Evolutionary conservation across 1,284 basidiomycete species (phyloP), one percentile per base, ranked within the genome.

Genomic region (Malassezia furfur): DNA sequence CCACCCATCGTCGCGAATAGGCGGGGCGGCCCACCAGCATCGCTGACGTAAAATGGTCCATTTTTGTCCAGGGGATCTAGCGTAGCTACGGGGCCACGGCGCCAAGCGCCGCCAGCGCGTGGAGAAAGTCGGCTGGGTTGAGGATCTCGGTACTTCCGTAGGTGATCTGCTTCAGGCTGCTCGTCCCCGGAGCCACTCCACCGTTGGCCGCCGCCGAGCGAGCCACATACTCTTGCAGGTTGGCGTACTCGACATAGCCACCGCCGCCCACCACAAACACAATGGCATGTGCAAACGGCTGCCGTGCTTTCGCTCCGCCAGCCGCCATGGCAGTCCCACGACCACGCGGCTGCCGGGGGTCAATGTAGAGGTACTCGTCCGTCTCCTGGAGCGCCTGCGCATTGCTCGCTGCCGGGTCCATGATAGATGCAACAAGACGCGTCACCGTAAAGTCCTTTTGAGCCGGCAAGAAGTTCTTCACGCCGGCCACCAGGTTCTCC

Each of bases 231-330:
- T 74, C 69, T 39, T 66, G 65, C 63, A 99, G 77, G 75, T 98
- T 98, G 7, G 90, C 88, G 68, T 93, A 96, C 77, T 99, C 94
- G 50, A 98, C 90, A 70, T 98, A 94, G 19, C 90, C 86, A 1
- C 91, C 94, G 4, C 94, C 94, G 5, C 94, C 94, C 0, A 98
- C 91, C 14, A 98, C 80, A 67, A 99, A 99, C 2, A 98, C 87
- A 64, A 91, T 83, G 15, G 86, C 85, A 63, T 98, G 91, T 15
- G 80, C 44, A 75, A 91, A 94, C n/a, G 83, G 82, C 83, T 61
- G 61, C 36, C 67, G 57, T 25, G 62, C 60, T 46, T 64, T 63
- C 19, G 40, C 55, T 9, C 50, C 61, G 37, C 57, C 55, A 21
- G 46, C 41, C 3, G 60, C 48, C 8, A 45, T 49, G 15, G 47